Evolutionary conservation across 78 protist species (phyloP).

Genomic region (Isochrysis galbana): DNA sequence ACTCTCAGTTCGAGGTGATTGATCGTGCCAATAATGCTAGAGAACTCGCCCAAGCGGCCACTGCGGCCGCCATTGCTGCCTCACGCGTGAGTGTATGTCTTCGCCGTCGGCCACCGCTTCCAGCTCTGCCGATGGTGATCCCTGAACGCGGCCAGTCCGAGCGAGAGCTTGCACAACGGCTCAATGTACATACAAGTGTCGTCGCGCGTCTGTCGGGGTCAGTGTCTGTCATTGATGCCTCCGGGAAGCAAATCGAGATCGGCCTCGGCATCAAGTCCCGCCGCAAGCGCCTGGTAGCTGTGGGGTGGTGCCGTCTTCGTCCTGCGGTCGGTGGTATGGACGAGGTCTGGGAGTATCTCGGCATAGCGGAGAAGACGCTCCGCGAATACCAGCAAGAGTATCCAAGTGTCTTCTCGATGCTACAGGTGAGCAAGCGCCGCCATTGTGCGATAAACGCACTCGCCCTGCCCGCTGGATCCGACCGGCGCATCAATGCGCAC

Average conservation of each 20-base stretch:
- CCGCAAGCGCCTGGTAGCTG: not conserved
- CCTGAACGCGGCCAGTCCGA: conserved; percentile 18
- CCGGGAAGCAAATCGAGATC: not conserved
- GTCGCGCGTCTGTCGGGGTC: not conserved
- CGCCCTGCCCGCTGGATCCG: too few relatives aligned
- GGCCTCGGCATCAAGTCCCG: conserved; percentile 23
- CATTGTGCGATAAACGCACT: too few relatives aligned
- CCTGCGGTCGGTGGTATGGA: not conserved
- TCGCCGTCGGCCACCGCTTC: not conserved
- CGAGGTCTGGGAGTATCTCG: not conserved
- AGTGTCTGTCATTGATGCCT: not conserved
- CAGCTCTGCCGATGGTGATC: not conserved
- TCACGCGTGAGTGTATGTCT: not conserved
- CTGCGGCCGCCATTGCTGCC: not conserved
- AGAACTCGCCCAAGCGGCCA: not conserved
- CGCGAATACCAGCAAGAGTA: not conserved
- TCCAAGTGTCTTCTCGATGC: not conserved
- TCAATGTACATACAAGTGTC: not conserved
- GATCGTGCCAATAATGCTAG: too few relatives aligned
- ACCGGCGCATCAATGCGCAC: too few relatives aligned
- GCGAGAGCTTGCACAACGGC: conserved; percentile 5
- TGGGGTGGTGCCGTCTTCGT: conserved; percentile 12
- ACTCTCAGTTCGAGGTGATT: too few relatives aligned
- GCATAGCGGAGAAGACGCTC: not conserved
- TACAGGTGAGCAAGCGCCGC: too few relatives aligned